Base-by-base conservation (phyloP, 1,139 yeast species). In the Tardiomyces depauwii region DNA sequence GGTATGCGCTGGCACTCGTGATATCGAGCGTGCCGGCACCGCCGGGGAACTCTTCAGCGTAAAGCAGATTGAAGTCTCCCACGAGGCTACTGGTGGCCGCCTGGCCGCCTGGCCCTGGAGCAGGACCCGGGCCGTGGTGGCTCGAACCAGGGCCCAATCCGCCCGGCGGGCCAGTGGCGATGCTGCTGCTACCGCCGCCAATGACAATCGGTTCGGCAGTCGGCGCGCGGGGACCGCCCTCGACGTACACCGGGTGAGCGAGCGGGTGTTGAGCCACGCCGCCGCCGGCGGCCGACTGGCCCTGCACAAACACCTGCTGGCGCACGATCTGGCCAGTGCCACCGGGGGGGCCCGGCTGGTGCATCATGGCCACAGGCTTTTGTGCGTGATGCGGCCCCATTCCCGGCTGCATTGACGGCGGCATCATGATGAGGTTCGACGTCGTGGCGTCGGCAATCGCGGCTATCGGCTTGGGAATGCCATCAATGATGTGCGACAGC, bases 381-480 rank as follows among this genome's bases (percentile, higher is more conserved):
- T 36, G 25, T 7, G 7, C 7, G 25, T 21, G 25, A 21, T 21
- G 25, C 4, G 25, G 7, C 7, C 25, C 25, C 39, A 16, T 18
- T n/a, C 39, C 13, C 47, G 21, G 41, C 45, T 16, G 42, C 13
- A 43, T 32, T 2, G 44, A 38, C 41, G 19, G 19, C 13, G 42
- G 32, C 19, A 36, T 7, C 18, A 39, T 14, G 10, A 30, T 14
- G 18, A 25, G 21, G 36, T 21, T 36, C 39, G 58, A 53, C 13
- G 62, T 55, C 10, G 64, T 55, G 2, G 63, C 64, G 47, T 61
- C 63, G 14, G 62, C 64, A 40, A 62, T 55, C 16, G 60, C 65
- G 12, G 64, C 65, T 41, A 60, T 46, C 16, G 60, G 62, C 41
- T 55, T 52, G 1, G 65, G 63, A 41, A 62, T 51, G 39, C 54